phyloP scores from a whole-genome alignment of 2,329 filamentous ascomycete genomes.

The Knufia petricola region DNA sequence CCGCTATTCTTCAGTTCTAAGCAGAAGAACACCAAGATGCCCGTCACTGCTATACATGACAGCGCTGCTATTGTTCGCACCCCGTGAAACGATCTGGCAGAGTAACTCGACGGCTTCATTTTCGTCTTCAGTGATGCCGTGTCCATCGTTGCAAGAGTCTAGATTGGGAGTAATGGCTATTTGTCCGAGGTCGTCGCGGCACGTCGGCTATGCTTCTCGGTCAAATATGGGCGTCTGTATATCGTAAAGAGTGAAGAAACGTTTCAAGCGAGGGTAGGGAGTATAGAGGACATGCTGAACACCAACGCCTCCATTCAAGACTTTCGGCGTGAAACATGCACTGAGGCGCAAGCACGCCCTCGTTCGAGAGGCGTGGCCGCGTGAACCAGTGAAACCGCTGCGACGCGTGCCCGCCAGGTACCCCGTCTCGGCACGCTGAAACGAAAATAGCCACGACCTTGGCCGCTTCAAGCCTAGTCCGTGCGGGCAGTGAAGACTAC shows the following conservation, averaged over 20 bases:
- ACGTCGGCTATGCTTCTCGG: neutral
- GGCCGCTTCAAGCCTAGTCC: neutral
- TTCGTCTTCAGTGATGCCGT: conserved; percentile 13
- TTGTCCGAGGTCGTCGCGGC: neutral
- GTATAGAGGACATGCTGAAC: neutral
- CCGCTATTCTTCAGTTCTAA: conserved; percentile 42
- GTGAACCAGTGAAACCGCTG: neutral
- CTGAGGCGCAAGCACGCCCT: neutral
- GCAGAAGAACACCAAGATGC: conserved; percentile 48
- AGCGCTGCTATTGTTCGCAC: conserved; percentile 35
- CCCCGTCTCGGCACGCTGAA: neutral
- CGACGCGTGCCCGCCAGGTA: neutral
- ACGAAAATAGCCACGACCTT: neutral
- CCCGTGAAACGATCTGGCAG: conserved; percentile 31
- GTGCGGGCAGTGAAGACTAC: neutral
- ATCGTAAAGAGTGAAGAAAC: neutral
- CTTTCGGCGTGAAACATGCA: neutral
- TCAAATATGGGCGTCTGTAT: neutral
- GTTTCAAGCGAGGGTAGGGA: neutral
- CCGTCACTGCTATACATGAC: conserved; percentile 45
- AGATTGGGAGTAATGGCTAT: neutral
- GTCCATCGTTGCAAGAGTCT: neutral
- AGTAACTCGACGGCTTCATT: conserved; percentile 29
- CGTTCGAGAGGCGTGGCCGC: neutral
- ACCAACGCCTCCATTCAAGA: neutral